phyloP scores from a whole-genome alignment of 2,329 filamentous ascomycete species.

The Xylariaceae sp. region DNA sequence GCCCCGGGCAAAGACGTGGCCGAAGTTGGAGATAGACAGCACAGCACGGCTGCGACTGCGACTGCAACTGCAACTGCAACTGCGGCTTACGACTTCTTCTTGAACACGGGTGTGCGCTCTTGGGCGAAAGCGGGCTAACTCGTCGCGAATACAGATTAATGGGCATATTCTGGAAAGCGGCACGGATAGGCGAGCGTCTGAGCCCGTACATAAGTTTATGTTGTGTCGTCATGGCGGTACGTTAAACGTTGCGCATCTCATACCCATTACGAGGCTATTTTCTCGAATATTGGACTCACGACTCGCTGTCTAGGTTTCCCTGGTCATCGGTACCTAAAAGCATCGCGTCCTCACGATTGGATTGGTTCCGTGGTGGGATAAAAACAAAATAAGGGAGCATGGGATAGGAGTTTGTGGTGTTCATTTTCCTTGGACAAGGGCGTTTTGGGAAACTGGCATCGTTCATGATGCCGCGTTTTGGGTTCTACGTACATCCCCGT shows the following conservation, averaged over 20 bases:
- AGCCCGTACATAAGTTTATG: slow-evolving; percentile 95
- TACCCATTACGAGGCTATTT: not conserved
- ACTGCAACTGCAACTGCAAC: not conserved
- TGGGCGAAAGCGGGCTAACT: slow-evolving; percentile 5
- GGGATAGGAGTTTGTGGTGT: slow-evolving; percentile 19
- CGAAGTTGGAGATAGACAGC: not conserved
- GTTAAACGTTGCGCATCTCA: slow-evolving; percentile 23
- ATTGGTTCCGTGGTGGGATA: slow-evolving; percentile 5
- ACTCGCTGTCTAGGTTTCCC: slow-evolving; percentile 23
- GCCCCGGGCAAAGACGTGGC: not conserved
- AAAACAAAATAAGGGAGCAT: slow-evolving; percentile 4
- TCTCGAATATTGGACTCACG: slow-evolving; percentile 8
- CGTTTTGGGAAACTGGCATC: not conserved
- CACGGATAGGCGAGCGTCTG: slow-evolving; percentile 83
- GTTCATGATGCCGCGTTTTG: not conserved
- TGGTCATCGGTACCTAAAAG: slow-evolving; percentile 30
- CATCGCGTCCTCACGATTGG: slow-evolving; percentile 1
- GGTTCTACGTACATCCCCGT: not conserved
- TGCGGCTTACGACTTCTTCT: too few species aligned
- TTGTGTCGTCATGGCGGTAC: slow-evolving; percentile 88
- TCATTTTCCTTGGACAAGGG: slow-evolving; percentile 14
- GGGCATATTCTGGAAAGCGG: slow-evolving; percentile 93
- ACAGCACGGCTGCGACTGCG: not conserved
- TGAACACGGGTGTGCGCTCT: not conserved
- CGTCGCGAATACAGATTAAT: slow-evolving; percentile 49